Percentiles rank a stretch among this genome's conserved stretches.
These are phyloP conservation scores for Niebla homalea DNA, from an alignment of 495 filamentous ascomycete species.

Conservation along the genomic window DNA sequence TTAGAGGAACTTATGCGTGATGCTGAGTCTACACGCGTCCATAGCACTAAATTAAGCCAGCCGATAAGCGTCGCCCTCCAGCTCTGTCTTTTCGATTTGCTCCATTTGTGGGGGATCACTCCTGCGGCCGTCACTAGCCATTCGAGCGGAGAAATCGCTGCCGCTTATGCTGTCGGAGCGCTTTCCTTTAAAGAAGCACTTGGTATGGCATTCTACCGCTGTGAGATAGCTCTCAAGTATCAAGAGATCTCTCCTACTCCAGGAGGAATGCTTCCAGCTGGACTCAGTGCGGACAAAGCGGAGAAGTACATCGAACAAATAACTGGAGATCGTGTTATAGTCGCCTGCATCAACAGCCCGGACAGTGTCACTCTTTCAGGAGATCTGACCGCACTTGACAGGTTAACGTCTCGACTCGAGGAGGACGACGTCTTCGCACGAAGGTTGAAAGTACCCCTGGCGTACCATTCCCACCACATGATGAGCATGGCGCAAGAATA, in stretches of 20 bases:
- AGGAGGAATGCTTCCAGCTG: slow-evolving; percentile 26
- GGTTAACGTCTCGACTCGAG: slow-evolving; percentile 27
- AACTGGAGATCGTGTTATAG: slow-evolving; percentile 17
- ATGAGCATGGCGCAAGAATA: slow-evolving; percentile 21
- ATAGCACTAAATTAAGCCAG: neutral
- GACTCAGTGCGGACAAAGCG: slow-evolving; percentile 12
- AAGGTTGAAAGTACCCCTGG: slow-evolving; percentile 31
- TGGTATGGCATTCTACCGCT: slow-evolving; percentile 20
- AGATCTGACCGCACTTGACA: slow-evolving; percentile 27
- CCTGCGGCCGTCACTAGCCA: slow-evolving; percentile 26
- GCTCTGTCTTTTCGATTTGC: slow-evolving; percentile 27
- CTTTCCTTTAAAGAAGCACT: slow-evolving; percentile 19
- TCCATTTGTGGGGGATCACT: slow-evolving; percentile 20
- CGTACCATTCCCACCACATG: slow-evolving; percentile 43
- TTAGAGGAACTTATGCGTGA: neutral
- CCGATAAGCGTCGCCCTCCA: slow-evolving; percentile 28
- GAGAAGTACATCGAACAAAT: slow-evolving; percentile 20
- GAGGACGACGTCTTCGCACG: slow-evolving; percentile 30
- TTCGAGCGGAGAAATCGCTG: slow-evolving; percentile 32
- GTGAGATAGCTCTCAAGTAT: slow-evolving; percentile 12
- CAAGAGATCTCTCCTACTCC: neutral
- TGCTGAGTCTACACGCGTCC: neutral
- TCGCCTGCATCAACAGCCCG: slow-evolving; percentile 27
- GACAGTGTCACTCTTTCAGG: slow-evolving; percentile 26
- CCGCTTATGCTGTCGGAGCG: slow-evolving; percentile 20